Percentiles rank a stretch among this genome's conserved stretches.
Evolutionary conservation across 1,139 yeast genomes (phyloP).

Genomic region (Lodderomyces orthopsilosis): DNA sequence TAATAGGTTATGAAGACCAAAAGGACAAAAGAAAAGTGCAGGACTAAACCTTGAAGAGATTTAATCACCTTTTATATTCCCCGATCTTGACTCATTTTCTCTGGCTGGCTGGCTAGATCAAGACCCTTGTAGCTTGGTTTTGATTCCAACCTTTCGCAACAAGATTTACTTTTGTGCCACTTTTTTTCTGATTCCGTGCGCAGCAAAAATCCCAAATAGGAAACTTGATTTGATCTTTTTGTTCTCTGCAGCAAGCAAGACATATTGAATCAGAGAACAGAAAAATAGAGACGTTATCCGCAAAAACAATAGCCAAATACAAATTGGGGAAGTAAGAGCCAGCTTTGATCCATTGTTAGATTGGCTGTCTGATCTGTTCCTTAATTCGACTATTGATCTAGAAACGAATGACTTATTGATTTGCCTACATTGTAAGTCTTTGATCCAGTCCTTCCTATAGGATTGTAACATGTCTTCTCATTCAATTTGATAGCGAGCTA

Average conservation of each 20-base stretch:
- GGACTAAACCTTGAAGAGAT: background rate
- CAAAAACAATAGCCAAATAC: background rate
- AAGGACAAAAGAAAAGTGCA: too few species aligned
- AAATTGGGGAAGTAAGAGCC: background rate
- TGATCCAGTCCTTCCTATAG: background rate
- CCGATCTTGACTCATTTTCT: background rate
- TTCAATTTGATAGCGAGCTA: too few species aligned
- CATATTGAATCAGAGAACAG: too few species aligned
- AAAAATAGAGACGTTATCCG: background rate
- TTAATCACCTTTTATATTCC: background rate
- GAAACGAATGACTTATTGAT: too few species aligned
- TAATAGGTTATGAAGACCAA: background rate
- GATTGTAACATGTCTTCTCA: too few species aligned
- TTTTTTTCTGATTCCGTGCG: background rate
- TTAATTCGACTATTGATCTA: background rate
- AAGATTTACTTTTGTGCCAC: constrained; percentile 1
- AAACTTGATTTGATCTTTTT: constrained; percentile 1
- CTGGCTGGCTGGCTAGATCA: constrained; percentile 1
- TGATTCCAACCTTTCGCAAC: constrained; percentile 1
- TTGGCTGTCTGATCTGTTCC: background rate
- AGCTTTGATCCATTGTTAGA: background rate
- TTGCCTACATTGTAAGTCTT: too few species aligned
- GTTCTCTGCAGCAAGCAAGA: constrained; percentile 1
- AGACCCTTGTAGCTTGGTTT: background rate
- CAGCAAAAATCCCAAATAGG: constrained; percentile 6